Percentiles rank a stretch among this genome's conserved stretches.
Evolutionary conservation across 345 rosid genomes (phyloP).

Genomic region (Aquilaria malaccensis): DNA sequence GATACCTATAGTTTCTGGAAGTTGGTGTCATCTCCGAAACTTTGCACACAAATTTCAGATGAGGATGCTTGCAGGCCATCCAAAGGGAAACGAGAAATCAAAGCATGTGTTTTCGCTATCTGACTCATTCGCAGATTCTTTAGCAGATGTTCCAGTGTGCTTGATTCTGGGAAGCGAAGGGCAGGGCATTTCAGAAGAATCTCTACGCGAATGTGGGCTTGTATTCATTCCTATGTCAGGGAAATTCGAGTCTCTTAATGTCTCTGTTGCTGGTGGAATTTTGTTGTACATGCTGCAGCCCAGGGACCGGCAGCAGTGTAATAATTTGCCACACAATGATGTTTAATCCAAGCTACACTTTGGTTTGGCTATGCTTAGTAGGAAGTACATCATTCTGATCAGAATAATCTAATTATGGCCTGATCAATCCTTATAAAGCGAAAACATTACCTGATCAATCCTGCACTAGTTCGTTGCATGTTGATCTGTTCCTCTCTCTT

Average conservation of each 20-base stretch:
- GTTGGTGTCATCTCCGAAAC: slow-evolving; percentile 58
- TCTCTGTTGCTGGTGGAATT: slow-evolving; percentile 95
- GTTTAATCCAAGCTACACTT: too few relatives aligned
- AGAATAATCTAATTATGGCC: too few relatives aligned
- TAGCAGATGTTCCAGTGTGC: slow-evolving; percentile 46
- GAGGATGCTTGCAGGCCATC: slow-evolving; percentile 86
- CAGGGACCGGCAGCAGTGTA: slow-evolving; percentile 7
- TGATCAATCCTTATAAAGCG: too few relatives aligned
- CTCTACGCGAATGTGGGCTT: slow-evolving; percentile 56
- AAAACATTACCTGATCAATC: too few relatives aligned
- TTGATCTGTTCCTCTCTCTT: too few relatives aligned
- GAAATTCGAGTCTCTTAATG: slow-evolving; percentile 83
- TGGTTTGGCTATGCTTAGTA: too few relatives aligned
- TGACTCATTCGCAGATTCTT: slow-evolving; percentile 33
- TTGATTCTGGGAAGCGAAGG: slow-evolving; percentile 93
- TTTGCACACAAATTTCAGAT: slow-evolving; percentile 45
- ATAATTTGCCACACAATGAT: too few relatives aligned
- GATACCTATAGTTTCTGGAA: slow-evolving; percentile 68
- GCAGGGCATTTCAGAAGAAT: slow-evolving; percentile 59
- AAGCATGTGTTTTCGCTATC: slow-evolving; percentile 40
- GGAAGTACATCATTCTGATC: too few relatives aligned
- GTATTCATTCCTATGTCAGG: slow-evolving; percentile 86
- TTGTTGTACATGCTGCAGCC: slow-evolving; percentile 69
- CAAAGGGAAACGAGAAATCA: slow-evolving; percentile 32
- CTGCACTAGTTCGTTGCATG: too few relatives aligned